These are phyloP conservation scores for Pyrenophora graminea DNA, from an alignment of 2,329 filamentous ascomycete genomes.

Conservation along the genomic window DNA sequence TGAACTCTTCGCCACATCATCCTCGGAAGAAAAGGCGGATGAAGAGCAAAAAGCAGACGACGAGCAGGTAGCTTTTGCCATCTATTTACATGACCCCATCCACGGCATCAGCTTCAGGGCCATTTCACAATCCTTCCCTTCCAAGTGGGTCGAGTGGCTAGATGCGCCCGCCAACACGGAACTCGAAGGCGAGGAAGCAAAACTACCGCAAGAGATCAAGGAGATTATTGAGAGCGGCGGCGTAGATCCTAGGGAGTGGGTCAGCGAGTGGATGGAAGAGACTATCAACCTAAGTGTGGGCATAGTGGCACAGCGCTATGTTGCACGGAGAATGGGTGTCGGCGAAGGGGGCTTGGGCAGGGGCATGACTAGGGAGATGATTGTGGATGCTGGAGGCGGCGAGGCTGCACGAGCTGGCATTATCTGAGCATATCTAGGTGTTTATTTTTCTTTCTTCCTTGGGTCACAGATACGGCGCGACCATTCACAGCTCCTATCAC, in stretches of 20 bases:
- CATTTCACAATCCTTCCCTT: slow-evolving; percentile 80
- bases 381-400: slow-evolving; percentile 62
- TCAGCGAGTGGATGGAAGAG: slow-evolving; percentile 96
- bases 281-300: slow-evolving; percentile 76
- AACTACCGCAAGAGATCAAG: slow-evolving; percentile 79
- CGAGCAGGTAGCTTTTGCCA: slow-evolving; percentile 71
- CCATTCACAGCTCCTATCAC: not conserved
- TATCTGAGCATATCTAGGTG: slow-evolving; percentile 23
- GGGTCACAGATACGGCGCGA: slow-evolving; percentile 4
- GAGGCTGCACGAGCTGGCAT: slow-evolving; percentile 62
- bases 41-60: slow-evolving; percentile 62
- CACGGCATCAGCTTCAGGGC: slow-evolving; percentile 87
- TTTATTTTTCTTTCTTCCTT: slow-evolving; percentile 3
- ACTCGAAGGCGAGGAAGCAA: slow-evolving; percentile 51
- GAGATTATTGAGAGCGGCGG: slow-evolving; percentile 76
- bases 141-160: slow-evolving; percentile 88
- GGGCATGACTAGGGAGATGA: slow-evolving; percentile 60
- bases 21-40: slow-evolving; percentile 59
- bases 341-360: slow-evolving; percentile 73
- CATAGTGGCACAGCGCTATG: slow-evolving; percentile 90
- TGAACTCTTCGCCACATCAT: slow-evolving; percentile 66
- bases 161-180: slow-evolving; percentile 59
- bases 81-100: slow-evolving; percentile 84
- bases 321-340: slow-evolving; percentile 93
- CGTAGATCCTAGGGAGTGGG: slow-evolving; percentile 95